Base-by-base conservation (phyloP, 2,329 filamentous ascomycete species). In the Emericellopsis atlantica region DNA sequence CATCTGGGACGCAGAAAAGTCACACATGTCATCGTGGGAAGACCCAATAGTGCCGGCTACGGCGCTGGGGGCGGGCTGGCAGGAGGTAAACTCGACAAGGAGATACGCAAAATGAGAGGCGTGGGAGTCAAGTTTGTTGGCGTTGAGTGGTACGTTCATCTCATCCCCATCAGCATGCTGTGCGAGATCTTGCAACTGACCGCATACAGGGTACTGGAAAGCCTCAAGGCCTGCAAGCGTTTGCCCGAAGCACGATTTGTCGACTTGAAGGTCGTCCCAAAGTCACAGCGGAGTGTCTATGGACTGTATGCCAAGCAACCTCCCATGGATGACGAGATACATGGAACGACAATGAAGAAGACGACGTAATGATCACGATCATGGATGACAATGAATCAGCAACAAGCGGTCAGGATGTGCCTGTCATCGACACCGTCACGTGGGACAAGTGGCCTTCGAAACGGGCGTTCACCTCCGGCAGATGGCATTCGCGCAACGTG, bases 1-100 rank as follows among this genome's bases (percentile, higher is more conserved):
- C 70, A 78, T 44, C 74, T 94, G 9, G 81, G 76, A 9, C 74
- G 86, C 36, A 73, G 78, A 32, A 74, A 72, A 39, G 85, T 95
- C 48, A 94, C 88, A 29, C 89, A 95, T 59, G 83, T 95, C 45
- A 82, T 95, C 43, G 60, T 95, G 6, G 85, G 84, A 7, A 70
- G 65, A 40, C 74, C 76, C 15, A 69, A 67, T 3, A 56, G 57
- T 31, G 57, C 54, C 0, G 86, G 87, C 12, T 33, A 33, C 23
- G 79, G 79, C 36, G 74, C 73, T 9, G 85, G 85, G 0, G 86
- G 87, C 35, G 85, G 84, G 0, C 67, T 95, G 6, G 77, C 88
- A 4, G 79, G 75, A 2, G 70, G 71, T 24, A 95, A 95, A 64
- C 64, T 93, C 39, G 82, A 95, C 50, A 84, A 76, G 57, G 89